Base-by-base conservation (phyloP, 345 rosid genomes). In the Eutrema heterophyllum region DNA sequence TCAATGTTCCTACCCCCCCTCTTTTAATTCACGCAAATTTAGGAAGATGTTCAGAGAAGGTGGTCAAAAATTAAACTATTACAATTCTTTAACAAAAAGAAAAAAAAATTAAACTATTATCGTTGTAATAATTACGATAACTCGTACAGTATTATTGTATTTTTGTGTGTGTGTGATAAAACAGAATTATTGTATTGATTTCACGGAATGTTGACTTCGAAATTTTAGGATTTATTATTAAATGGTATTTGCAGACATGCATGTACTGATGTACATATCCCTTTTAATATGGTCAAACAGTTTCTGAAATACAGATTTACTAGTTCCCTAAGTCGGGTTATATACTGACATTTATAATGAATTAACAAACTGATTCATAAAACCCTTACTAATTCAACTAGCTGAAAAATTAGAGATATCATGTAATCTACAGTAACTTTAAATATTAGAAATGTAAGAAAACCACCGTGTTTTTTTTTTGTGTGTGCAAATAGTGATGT, bases 291-390 rank as follows among this genome's bases (percentile, higher is more conserved):
- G 57, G 65, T 64, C 40, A 56, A 73, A 62, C 76, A 72, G 35
- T 40, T 51, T 61, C 61, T 62, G 35, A 50, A 52, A 41, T 40
- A 51, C 69, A 72, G 76, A 39, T 62, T 18, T 29, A 51, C 61
- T 30, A 72, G 62, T 72, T 62, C 76, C 68, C 33, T 30, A 40
- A 50, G 43, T 61, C 35, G 44, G 68, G 61, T 62, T 51, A 51
- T 57, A 30, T 72, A 29, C 44, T 62, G 62, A 62, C 69, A 30
- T 62, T 3, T 72, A 1, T 50, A 58, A 36, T 57, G 1, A 46
- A 45, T 14, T 40, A 49, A 15, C 51, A 60, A 26, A 21, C 24
- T 21, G 1, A 21, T 21, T 21, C 24, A 8, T 1, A 16, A 64
- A 12, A 13, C 7, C 33, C 45, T 33, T 7, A 35, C 6, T 50